Percentiles rank a stretch among this genome's conserved stretches.
Conservation (phyloP, 2,329 filamentous ascomycete species). For the Aspergillus alliaceus region DNA sequence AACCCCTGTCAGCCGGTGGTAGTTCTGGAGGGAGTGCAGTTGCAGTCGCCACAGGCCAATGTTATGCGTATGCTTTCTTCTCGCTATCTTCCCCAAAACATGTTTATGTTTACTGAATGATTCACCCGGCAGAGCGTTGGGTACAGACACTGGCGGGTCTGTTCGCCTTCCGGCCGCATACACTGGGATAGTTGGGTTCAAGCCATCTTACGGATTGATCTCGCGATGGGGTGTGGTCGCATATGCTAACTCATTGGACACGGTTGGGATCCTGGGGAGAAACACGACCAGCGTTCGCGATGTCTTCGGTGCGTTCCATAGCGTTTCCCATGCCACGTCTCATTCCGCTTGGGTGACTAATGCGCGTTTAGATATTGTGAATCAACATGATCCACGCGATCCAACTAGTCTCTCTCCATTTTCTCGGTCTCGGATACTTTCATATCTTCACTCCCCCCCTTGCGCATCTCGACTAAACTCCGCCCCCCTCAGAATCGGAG, state of each 20-base stretch:
- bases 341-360: conserved; percentile 10
- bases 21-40: conserved; percentile 94
- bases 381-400: conserved; percentile 67
- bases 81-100: background rate
- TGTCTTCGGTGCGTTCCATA: conserved; percentile 47
- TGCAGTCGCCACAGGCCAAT: conserved; percentile 68
- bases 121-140: conserved; percentile 61
- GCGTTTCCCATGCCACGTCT: background rate
- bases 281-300: conserved; percentile 53
- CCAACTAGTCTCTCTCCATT: conserved; percentile 67
- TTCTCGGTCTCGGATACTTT: conserved; percentile 54
- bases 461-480: conserved; percentile 25
- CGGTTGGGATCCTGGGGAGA: conserved; percentile 72
- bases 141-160: conserved; percentile 91
- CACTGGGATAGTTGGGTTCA: conserved; percentile 79
- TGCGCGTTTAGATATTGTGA: conserved; percentile 45
- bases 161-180: conserved; percentile 86
- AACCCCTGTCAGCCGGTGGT: conserved; percentile 69
- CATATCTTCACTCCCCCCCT: conserved; percentile 41
- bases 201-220: conserved; percentile 86
- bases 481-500: conserved; percentile 52
- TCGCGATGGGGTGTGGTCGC: conserved; percentile 84
- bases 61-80: conserved; percentile 51
- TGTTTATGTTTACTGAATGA: conserved; percentile 2
- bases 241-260: conserved; percentile 91